Base-by-base conservation (phyloP, 179 eudicot genomes). In the Heliamphora pulchella region DNA sequence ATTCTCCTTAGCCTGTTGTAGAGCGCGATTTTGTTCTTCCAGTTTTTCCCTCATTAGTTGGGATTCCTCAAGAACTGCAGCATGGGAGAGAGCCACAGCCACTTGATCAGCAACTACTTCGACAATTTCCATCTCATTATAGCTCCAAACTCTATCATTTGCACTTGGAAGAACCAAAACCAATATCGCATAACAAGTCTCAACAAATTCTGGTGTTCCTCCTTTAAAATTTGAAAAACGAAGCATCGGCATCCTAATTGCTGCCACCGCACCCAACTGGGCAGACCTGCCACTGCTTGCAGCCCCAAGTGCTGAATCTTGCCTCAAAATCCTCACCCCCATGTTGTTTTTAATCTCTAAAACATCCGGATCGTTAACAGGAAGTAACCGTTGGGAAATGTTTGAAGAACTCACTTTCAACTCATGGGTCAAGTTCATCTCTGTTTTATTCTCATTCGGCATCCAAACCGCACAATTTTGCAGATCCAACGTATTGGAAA, bases 11-110 rank as follows among this genome's bases (percentile, higher is more conserved):
- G 98, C 98, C 80, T 85, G 90, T 65, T 93, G 92, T 48, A 94
- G 75, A 2, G 87, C 88, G 2, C 88, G 92, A 77, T 94, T 94
- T 77, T 87, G 92, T 63, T 87, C 92, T 47, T 78, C 93, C 50
- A 94, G 68, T 78, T 88, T 81, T 39, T 91, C 97, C 67, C 94
- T 87, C 91, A 91, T 91, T 39, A 81, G 83, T 74, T 87, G 91
- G 15, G 98, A 93, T 79, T 94, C 98, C 82, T 94, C 98, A 4
- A 94, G 86, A 14, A 94, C 88, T 0, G 97, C 85, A 75, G 98
- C 98, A 76, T 94, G 98, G 39, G 98, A 94, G 50, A 94, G 90
- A 41, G 98, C 98, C 81, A 94, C 97, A 62, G 98, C 98, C 68
- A 94, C 98, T 80, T 94, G 98, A 80, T 94, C 97, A 53, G 98